Evolutionary conservation across 140 eudicot species (phyloP).

Genomic region (Bidens hawaiensis): DNA sequence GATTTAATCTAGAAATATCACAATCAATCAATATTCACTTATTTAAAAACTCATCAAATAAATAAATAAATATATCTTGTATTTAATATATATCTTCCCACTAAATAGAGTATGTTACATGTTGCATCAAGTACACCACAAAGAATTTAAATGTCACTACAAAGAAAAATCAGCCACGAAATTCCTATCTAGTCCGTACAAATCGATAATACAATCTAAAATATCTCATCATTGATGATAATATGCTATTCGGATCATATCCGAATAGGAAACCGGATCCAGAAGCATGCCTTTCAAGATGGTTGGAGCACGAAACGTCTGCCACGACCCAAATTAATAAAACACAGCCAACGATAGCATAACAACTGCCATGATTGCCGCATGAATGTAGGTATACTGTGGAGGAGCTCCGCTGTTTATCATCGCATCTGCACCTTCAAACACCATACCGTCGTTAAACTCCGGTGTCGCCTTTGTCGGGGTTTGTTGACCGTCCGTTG

Average conservation of each 20-base stretch:
- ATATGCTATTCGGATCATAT: conserved; percentile 16
- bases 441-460: conserved; percentile 38
- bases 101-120: conserved; percentile 27
- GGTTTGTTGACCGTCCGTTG: conserved; percentile 33
- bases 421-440: conserved; percentile 55
- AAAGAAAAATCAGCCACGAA: not conserved
- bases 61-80: no score
- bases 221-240: not conserved
- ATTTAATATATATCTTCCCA: conserved; percentile 1
- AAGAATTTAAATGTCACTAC: not conserved
- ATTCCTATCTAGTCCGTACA: conserved; percentile 9
- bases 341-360: conserved; percentile 20
- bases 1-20: no score
- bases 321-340: not conserved
- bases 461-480: conserved; percentile 13
- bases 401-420: conserved; percentile 19
- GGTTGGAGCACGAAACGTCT: no score
- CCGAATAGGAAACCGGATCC: no score
- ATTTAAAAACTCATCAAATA: no score
- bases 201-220: conserved; percentile 1
- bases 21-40: no score
- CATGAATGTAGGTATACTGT: conserved; percentile 8
- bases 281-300: conserved; percentile 19
- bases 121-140: conserved; percentile 23
- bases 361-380: conserved; percentile 15